Conservation (phyloP, 2,329 filamentous ascomycete genomes). For the Cladosporium sp. region DNA sequence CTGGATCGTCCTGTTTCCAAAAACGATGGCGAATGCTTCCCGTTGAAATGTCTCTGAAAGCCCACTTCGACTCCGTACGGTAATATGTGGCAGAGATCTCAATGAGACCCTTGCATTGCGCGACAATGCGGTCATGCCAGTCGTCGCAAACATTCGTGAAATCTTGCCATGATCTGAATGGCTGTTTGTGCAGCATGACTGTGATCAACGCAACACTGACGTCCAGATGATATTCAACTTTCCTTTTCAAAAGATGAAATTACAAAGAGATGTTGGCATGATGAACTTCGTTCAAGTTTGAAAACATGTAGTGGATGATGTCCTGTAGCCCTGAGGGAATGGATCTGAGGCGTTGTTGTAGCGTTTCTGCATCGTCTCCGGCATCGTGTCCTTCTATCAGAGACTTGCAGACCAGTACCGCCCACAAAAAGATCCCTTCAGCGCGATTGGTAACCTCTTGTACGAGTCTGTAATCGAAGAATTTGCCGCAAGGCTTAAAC, state of each 20-base stretch:
- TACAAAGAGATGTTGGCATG: background rate
- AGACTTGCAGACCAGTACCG: background rate
- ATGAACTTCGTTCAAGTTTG: background rate
- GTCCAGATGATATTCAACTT: background rate
- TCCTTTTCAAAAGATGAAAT: background rate
- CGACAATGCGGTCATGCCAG: background rate
- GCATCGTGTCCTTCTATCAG: background rate
- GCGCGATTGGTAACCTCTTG: background rate
- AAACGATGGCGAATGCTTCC: background rate
- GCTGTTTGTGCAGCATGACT: background rate
- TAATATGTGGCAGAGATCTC: background rate
- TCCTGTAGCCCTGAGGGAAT: background rate
- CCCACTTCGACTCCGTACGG: background rate
- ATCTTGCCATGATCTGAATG: background rate
- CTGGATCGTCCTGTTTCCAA: background rate
- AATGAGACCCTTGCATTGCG: background rate
- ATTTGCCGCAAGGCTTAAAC: background rate
- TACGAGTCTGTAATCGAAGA: background rate
- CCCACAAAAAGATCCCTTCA: conserved; percentile 8
- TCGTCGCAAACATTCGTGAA: background rate
- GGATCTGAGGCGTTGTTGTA: background rate
- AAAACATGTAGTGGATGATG: background rate
- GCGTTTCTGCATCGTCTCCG: background rate
- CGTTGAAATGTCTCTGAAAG: background rate
- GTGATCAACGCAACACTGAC: background rate